phyloP scores from a whole-genome alignment of 768 basidiomycete genomes.

The Amanita rimosa region DNA sequence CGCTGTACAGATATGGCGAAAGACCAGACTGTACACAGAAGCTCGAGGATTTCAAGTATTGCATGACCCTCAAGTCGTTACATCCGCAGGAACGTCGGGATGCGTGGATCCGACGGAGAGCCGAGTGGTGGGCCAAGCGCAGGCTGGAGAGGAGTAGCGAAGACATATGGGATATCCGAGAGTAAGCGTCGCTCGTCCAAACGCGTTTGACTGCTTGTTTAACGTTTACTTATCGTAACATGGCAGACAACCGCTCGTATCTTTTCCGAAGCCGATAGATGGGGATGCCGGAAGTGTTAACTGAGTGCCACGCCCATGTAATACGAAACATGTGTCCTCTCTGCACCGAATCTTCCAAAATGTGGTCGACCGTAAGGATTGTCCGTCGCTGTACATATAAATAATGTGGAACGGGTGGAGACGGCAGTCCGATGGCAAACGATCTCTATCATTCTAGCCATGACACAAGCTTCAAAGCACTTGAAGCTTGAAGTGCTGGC shows the following conservation, averaged over 20 bases:
- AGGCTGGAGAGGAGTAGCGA: constrained; percentile 78
- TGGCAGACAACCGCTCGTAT: constrained; percentile 1
- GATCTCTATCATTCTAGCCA: no score
- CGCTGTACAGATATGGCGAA: constrained; percentile 78
- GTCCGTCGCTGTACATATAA: no score
- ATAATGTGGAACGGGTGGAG: no score
- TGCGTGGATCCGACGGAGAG: constrained; percentile 76
- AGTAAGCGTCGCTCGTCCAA: constrained; percentile 34
- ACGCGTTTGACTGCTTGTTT: no score
- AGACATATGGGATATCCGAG: constrained; percentile 86
- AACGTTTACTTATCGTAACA: not conserved
- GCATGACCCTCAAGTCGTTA: constrained; percentile 72
- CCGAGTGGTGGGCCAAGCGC: constrained; percentile 90
- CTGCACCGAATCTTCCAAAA: no score
- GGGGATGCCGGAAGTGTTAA: not conserved
- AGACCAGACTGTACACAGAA: constrained; percentile 64
- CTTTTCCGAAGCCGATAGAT: constrained; percentile 4
- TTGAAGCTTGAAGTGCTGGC: no score
- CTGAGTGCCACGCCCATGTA: not conserved
- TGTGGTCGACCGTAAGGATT: no score
- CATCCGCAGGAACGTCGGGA: constrained; percentile 69
- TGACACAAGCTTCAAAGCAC: no score
- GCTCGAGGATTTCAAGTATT: constrained; percentile 91
- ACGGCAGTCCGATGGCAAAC: no score
- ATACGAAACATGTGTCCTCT: no score